These are phyloP conservation scores for Hypoxylon sp. DNA, from an alignment of 2,329 filamentous ascomycete species.

Conservation along the genomic window DNA sequence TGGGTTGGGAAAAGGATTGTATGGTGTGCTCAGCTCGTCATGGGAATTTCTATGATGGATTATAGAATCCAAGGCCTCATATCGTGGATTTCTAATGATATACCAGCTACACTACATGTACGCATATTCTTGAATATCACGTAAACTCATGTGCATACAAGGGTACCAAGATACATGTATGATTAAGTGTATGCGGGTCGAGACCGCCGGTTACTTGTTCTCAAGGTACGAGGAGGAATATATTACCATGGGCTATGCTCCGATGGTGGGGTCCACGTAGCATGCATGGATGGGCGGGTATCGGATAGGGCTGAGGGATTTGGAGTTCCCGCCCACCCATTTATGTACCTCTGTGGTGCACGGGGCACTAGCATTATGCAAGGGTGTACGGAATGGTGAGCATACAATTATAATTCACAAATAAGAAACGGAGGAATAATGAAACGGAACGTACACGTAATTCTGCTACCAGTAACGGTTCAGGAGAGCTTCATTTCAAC, in stretches of 20 bases:
- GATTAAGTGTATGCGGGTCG: slow-evolving; percentile 1
- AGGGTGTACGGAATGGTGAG: neutral
- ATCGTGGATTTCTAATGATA: neutral
- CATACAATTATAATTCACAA: neutral
- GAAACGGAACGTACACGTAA: too few species aligned
- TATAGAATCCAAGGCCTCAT: neutral
- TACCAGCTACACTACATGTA: neutral
- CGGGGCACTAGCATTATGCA: neutral
- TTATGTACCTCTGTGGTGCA: neutral
- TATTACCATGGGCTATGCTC: neutral
- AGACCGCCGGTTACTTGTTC: neutral
- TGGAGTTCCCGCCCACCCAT: neutral
- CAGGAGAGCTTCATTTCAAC: neutral
- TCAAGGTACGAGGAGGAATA: neutral
- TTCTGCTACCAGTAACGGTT: neutral
- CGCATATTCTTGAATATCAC: too few species aligned
- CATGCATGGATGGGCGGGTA: slow-evolving; percentile 5
- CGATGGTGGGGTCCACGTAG: slow-evolving; percentile 2
- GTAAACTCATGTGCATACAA: neutral
- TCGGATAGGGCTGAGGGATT: slow-evolving; percentile 15
- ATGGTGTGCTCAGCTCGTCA: neutral
- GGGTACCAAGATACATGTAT: neutral
- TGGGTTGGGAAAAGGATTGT: neutral
- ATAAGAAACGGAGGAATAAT: neutral
- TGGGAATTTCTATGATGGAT: neutral